These are phyloP conservation scores for Tricholoma saponaceum DNA, from an alignment of 768 basidiomycete genomes.

Conservation along the genomic window DNA sequence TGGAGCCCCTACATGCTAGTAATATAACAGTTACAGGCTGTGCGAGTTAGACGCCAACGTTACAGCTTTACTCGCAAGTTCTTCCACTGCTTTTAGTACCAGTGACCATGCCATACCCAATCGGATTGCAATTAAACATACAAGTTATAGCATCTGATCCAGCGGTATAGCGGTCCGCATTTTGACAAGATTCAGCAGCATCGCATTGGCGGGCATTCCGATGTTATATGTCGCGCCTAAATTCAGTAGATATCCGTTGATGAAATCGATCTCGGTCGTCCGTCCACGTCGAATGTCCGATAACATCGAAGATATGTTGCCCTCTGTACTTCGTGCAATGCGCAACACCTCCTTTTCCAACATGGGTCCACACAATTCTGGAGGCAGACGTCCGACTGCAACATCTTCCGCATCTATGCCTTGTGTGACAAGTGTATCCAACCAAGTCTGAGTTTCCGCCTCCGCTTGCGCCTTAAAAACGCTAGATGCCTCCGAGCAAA, in stretches of 20 bases:
- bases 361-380: slow-evolving; percentile 35
- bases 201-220: slow-evolving; percentile 50
- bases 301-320: slow-evolving; percentile 81
- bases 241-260: slow-evolving; percentile 77
- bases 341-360: slow-evolving; percentile 56
- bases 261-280: slow-evolving; percentile 72
- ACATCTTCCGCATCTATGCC: slow-evolving; percentile 22
- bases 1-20: background rate
- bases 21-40: slow-evolving; percentile 1
- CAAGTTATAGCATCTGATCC: slow-evolving; percentile 36
- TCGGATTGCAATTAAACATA: background rate
- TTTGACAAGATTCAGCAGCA: slow-evolving; percentile 55
- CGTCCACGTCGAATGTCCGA: slow-evolving; percentile 59
- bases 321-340: slow-evolving; percentile 52
- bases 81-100: background rate
- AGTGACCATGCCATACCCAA: background rate
- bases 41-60: background rate
- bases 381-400: slow-evolving; percentile 38
- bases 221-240: slow-evolving; percentile 58
- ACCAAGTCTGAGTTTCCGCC: slow-evolving; percentile 34
- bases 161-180: slow-evolving; percentile 54
- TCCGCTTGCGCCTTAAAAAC: slow-evolving; percentile 54
- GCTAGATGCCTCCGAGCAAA: slow-evolving; percentile 71
- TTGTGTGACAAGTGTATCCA: slow-evolving; percentile 24
- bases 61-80: background rate